phyloP scores from a whole-genome alignment of 495 filamentous ascomycete genomes.

The Penicillium coprophilum region DNA sequence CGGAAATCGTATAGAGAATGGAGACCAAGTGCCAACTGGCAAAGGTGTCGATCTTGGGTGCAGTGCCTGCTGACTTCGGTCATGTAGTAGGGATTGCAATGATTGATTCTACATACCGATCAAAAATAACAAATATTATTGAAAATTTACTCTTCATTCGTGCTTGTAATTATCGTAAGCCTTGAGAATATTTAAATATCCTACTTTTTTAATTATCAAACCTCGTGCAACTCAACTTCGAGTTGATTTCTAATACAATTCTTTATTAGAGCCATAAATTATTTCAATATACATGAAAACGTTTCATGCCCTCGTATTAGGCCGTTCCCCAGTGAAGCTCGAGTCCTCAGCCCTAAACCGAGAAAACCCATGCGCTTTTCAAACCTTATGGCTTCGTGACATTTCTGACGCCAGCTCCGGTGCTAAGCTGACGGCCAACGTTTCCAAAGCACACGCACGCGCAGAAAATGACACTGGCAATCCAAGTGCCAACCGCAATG shows the following conservation, averaged over 20 bases:
- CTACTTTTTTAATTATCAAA: background rate
- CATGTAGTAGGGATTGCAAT: slow-evolving; percentile 64
- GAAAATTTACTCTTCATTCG: background rate
- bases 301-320: slow-evolving; percentile 1
- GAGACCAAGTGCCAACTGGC: slow-evolving; percentile 47
- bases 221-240: too few relatives aligned
- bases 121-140: slow-evolving; percentile 14
- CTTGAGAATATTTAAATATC: background rate
- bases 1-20: slow-evolving; percentile 66
- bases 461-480: slow-evolving; percentile 90
- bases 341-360: background rate
- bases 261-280: slow-evolving; percentile 9
- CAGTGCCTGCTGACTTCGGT: slow-evolving; percentile 52
- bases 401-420: slow-evolving; percentile 32
- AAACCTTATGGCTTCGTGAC: slow-evolving; percentile 22
- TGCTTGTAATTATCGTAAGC: background rate
- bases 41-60: slow-evolving; percentile 67
- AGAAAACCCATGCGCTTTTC: background rate
- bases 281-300: slow-evolving; percentile 14
- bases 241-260: slow-evolving; percentile 18
- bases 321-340: background rate
- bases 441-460: slow-evolving; percentile 95
- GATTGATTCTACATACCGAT: slow-evolving; percentile 60
- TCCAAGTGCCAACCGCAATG: slow-evolving; percentile 80
- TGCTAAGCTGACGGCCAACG: slow-evolving; percentile 77